These are phyloP conservation scores for Epipyxis sp. DNA, from an alignment of 108 stramenopile species.

Conservation along the genomic window DNA sequence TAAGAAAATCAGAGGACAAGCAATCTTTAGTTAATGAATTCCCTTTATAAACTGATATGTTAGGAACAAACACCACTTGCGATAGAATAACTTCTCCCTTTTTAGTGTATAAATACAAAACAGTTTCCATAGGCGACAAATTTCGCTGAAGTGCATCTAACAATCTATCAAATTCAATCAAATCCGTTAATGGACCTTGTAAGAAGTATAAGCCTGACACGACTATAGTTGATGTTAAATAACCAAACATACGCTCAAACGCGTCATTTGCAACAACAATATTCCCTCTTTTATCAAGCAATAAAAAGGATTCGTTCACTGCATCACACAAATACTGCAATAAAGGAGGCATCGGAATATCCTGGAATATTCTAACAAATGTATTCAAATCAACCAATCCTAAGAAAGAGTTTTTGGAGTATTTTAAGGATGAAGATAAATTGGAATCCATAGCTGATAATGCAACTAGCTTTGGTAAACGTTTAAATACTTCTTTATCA, in stretches of 20 bases:
- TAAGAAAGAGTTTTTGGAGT: background rate
- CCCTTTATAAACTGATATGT: background rate
- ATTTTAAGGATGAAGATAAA: background rate
- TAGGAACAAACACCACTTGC: background rate
- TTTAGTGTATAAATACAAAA: background rate
- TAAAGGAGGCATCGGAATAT: background rate
- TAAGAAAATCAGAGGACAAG: background rate
- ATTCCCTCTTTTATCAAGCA: background rate
- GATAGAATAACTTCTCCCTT: background rate
- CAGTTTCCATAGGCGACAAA: background rate
- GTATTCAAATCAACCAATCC: background rate
- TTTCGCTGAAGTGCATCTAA: background rate
- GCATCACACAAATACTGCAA: background rate
- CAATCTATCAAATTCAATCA: background rate
- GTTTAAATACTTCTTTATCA: background rate
- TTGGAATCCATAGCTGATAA: background rate
- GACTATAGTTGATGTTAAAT: background rate
- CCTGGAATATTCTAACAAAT: background rate
- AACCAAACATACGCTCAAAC: background rate
- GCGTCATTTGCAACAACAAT: constrained; percentile 4
- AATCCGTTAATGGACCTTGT: background rate
- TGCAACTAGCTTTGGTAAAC: background rate
- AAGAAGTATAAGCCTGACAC: background rate
- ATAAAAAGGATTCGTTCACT: background rate
- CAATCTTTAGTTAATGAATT: background rate